Percentiles rank a stretch among this genome's conserved stretches.
These are phyloP conservation scores for Aspergillus novofumigatus DNA, from an alignment of 2,329 filamentous ascomycete species.

Conservation along the genomic window DNA sequence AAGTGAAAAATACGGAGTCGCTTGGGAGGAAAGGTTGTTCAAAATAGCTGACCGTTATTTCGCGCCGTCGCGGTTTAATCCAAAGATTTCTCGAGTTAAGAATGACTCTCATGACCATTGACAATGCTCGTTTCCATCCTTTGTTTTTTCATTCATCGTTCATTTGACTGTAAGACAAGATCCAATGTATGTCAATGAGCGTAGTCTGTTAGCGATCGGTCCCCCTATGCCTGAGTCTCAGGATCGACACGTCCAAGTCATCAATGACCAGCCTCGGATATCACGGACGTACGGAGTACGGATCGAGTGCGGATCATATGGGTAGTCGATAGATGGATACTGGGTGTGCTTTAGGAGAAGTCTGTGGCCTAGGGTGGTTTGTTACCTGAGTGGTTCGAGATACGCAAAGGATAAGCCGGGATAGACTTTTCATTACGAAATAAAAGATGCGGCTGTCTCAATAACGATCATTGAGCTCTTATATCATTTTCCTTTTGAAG, in stretches of 20 bases:
- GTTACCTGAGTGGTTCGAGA: neutral
- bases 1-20: constrained; percentile 37
- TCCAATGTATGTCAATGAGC: neutral
- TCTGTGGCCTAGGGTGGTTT: neutral
- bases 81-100: constrained; percentile 37
- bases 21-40: constrained; percentile 40
- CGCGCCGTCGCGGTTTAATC: constrained; percentile 42
- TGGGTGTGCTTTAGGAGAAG: too few relatives aligned
- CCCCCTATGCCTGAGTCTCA: too few relatives aligned
- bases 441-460: neutral
- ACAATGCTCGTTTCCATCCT: neutral
- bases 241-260: neutral
- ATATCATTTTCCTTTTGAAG: neutral
- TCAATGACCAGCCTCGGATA: neutral
- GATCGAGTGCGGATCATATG: neutral
- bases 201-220: neutral
- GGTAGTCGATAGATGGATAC: neutral
- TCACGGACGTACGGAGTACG: neutral
- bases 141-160: neutral
- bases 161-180: neutral
- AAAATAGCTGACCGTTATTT: constrained; percentile 40
- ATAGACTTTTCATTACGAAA: neutral
- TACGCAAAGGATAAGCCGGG: neutral
- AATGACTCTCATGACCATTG: constrained; percentile 21
- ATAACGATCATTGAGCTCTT: neutral